phyloP scores from a whole-genome alignment of 225 moss, liverwort and hornwort species.

The Asterella californica region DNA sequence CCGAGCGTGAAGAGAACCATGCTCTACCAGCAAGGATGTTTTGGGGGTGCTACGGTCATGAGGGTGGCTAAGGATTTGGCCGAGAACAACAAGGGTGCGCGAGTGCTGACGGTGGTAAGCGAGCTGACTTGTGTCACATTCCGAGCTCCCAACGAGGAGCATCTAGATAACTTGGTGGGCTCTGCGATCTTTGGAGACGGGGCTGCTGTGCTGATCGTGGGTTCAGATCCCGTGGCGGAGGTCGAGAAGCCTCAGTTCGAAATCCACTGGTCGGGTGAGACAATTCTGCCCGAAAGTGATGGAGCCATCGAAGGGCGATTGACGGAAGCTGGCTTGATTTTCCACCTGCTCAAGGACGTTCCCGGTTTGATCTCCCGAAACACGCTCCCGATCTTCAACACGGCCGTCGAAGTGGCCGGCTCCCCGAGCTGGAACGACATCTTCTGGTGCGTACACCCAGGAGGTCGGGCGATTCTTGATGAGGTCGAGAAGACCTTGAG shows the following conservation, averaged over 20 bases:
- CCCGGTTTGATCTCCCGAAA: slow-evolving; percentile 27
- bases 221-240: slow-evolving; percentile 25
- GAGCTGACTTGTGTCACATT: slow-evolving; percentile 31
- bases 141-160: slow-evolving; percentile 32
- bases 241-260: slow-evolving; percentile 29
- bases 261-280: slow-evolving; percentile 33
- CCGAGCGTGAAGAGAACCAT: slow-evolving; percentile 12
- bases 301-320: slow-evolving; percentile 34
- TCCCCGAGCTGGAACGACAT: slow-evolving; percentile 23
- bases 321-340: slow-evolving; percentile 33
- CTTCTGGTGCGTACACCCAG: slow-evolving; percentile 30
- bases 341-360: slow-evolving; percentile 28
- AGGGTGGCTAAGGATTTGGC: slow-evolving; percentile 59
- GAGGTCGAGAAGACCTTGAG: slow-evolving; percentile 15
- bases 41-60: slow-evolving; percentile 39
- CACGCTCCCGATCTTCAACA: slow-evolving; percentile 26
- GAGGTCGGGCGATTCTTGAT: slow-evolving; percentile 21
- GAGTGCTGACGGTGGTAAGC: slow-evolving; percentile 22
- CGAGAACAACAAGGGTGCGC: slow-evolving; percentile 30
- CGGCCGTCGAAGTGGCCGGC: slow-evolving; percentile 3
- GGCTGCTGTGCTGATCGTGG: slow-evolving; percentile 19
- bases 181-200: slow-evolving; percentile 31
- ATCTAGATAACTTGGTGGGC: slow-evolving; percentile 29
- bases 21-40: slow-evolving; percentile 46
- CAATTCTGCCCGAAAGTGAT: slow-evolving; percentile 30